phyloP scores from a whole-genome alignment of 2,329 filamentous ascomycete genomes.

The Mollisia scopiformis region DNA sequence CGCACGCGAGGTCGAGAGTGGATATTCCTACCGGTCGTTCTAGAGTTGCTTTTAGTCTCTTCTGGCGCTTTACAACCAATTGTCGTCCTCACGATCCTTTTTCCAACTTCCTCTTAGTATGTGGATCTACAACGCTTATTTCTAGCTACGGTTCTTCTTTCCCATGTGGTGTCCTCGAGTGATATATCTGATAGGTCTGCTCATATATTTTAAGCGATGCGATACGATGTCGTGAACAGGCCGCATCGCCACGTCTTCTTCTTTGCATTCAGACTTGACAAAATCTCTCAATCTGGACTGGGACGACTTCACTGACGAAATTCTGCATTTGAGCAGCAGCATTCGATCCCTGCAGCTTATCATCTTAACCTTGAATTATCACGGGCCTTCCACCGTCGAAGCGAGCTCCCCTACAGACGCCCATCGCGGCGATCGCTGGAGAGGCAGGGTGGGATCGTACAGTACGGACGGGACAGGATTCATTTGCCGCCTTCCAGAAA shows the following conservation, averaged over 20 bases:
- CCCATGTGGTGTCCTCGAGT: not conserved
- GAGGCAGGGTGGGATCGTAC: constrained; percentile 21
- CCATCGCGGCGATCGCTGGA: constrained; percentile 32
- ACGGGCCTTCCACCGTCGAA: constrained; percentile 34
- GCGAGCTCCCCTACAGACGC: constrained; percentile 33
- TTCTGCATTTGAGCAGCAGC: constrained; percentile 22
- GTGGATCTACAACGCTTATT: constrained; percentile 26
- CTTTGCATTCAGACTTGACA: constrained; percentile 1
- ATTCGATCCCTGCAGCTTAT: constrained; percentile 32
- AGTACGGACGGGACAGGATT: constrained; percentile 18
- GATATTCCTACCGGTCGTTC: constrained; percentile 25
- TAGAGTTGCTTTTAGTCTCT: constrained; percentile 19
- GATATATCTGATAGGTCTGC: too few relatives aligned
- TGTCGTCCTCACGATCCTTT: not conserved
- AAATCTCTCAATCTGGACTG: constrained; percentile 1
- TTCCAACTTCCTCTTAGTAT: constrained; percentile 6
- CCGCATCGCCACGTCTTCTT: not conserved
- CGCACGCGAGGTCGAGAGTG: constrained; percentile 12
- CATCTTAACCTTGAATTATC: constrained; percentile 33
- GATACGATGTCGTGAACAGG: too few relatives aligned
- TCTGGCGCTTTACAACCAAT: constrained; percentile 7
- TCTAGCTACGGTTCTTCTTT: constrained; percentile 13
- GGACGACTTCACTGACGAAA: constrained; percentile 19
- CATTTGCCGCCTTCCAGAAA: constrained; percentile 30
- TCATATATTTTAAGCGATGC: too few relatives aligned